Conservation (phyloP, 208 protist species). For the Acanthamoeba royreba region DNA sequence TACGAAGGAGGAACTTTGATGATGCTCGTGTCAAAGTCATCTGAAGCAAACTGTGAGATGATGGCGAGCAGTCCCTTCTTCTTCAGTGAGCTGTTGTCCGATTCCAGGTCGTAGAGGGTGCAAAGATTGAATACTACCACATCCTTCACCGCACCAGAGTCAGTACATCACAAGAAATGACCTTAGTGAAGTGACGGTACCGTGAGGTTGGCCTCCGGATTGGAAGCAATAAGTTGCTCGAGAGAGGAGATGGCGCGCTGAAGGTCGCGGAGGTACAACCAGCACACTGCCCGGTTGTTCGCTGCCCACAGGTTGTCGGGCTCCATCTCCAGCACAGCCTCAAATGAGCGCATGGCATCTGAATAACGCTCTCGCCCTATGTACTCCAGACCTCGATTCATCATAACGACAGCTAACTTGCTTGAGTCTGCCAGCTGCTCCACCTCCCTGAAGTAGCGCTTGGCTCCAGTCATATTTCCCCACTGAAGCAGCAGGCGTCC, state of each 20-base stretch:
- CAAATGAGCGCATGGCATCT: not conserved
- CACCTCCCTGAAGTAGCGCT: not conserved
- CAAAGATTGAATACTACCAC: constrained; percentile 41
- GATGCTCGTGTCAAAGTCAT: not conserved
- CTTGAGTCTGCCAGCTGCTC: not conserved
- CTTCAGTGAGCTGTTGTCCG: not conserved
- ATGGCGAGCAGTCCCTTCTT: constrained; percentile 20
- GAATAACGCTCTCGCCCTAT: not conserved
- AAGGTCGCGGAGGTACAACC: not conserved
- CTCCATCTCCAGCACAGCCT: not conserved
- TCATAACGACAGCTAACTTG: not conserved
- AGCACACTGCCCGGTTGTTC: constrained; percentile 33
- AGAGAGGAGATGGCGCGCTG: not conserved
- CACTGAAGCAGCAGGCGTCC: not conserved
- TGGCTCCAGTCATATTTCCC: not conserved
- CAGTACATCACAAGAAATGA: not conserved
- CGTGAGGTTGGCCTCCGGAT: not conserved
- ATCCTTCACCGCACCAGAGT: not conserved
- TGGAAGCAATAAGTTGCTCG: not conserved
- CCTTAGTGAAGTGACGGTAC: no score
- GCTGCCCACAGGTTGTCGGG: constrained; percentile 12
- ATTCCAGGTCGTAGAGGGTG: constrained; percentile 21
- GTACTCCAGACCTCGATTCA: not conserved
- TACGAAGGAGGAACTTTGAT: no score
- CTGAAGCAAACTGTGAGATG: not conserved